phyloP scores from a whole-genome alignment of 2,329 filamentous ascomycete genomes.

The Hypoxylon sp. region DNA sequence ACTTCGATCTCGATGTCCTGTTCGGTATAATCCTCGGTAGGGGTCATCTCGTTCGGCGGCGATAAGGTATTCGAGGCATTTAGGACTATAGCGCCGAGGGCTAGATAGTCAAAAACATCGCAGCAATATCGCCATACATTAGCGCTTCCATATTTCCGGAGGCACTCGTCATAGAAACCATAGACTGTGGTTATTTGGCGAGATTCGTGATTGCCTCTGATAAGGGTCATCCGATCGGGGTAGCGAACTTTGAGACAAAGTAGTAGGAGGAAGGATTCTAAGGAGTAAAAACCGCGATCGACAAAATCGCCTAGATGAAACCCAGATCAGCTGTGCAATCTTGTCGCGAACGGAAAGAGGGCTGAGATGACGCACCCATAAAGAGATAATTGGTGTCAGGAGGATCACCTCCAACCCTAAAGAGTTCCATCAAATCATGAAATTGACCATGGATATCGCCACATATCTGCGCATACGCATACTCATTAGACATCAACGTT shows the following conservation, averaged over 20 bases:
- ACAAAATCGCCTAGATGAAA: constrained; percentile 85
- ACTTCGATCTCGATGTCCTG: constrained; percentile 92
- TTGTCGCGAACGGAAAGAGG: neutral
- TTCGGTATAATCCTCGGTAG: constrained; percentile 61
- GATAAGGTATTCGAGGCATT: constrained; percentile 77
- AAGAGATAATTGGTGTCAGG: constrained; percentile 97
- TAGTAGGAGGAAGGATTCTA: constrained; percentile 95
- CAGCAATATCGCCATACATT: constrained; percentile 98
- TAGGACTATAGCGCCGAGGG: constrained; percentile 88
- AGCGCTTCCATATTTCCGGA: constrained; percentile 93
- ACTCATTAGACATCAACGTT: too few relatives aligned
- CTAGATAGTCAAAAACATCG: constrained; percentile 97
- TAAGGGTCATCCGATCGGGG: constrained; percentile 94
- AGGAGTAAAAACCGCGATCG: constrained; percentile 96
- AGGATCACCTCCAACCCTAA: constrained; percentile 90
- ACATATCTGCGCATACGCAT: constrained; percentile 89
- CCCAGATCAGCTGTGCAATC: constrained; percentile 31
- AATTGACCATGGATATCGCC: constrained; percentile 98
- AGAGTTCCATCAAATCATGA: constrained; percentile 96
- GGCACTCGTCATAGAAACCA: constrained; percentile 97
- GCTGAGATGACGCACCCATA: constrained; percentile 72
- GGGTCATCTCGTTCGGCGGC: constrained; percentile 56
- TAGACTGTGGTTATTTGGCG: constrained; percentile 97
- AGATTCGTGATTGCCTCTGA: constrained; percentile 94
- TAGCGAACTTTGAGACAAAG: constrained; percentile 97